These are phyloP conservation scores for Pseudogymnoascus sp. DNA, from an alignment of 2,329 filamentous ascomycete species.

Conservation along the genomic window DNA sequence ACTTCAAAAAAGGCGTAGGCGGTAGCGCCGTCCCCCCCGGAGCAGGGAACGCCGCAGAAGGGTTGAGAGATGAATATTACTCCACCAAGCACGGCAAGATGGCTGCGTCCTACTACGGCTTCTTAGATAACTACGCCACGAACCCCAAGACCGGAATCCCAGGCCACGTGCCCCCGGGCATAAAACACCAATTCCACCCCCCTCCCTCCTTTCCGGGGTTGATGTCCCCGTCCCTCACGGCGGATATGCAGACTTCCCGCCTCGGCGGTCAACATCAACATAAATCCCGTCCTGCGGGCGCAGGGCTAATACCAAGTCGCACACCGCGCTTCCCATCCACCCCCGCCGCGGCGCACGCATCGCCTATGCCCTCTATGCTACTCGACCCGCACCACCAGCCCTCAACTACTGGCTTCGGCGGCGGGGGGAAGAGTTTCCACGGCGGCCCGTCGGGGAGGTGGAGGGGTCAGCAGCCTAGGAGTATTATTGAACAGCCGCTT, in stretches of 20 bases:
- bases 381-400: constrained; percentile 73
- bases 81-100: constrained; percentile 95
- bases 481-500: constrained; percentile 50
- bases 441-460: constrained; percentile 37
- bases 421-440: constrained; percentile 39
- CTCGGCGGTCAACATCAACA: constrained; percentile 25
- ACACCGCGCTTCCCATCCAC: constrained; percentile 39
- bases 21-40: constrained; percentile 30
- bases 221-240: constrained; percentile 53
- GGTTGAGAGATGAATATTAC: constrained; percentile 86
- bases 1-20: constrained; percentile 77
- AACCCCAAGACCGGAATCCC: constrained; percentile 64
- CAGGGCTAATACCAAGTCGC: constrained; percentile 29
- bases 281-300: constrained; percentile 39
- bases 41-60: constrained; percentile 37
- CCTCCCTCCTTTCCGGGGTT: constrained; percentile 70
- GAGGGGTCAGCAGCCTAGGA: constrained; percentile 38
- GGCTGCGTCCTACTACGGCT: constrained; percentile 94
- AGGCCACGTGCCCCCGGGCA: constrained; percentile 51
- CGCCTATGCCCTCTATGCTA: constrained; percentile 65
- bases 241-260: constrained; percentile 39
- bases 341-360: constrained; percentile 28
- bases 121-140: constrained; percentile 83
- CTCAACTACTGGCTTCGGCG: constrained; percentile 39
- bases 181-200: constrained; percentile 60